These are phyloP conservation scores for Sordariomycetes sp. DNA, from an alignment of 2,329 filamentous ascomycete species.

Conservation along the genomic window DNA sequence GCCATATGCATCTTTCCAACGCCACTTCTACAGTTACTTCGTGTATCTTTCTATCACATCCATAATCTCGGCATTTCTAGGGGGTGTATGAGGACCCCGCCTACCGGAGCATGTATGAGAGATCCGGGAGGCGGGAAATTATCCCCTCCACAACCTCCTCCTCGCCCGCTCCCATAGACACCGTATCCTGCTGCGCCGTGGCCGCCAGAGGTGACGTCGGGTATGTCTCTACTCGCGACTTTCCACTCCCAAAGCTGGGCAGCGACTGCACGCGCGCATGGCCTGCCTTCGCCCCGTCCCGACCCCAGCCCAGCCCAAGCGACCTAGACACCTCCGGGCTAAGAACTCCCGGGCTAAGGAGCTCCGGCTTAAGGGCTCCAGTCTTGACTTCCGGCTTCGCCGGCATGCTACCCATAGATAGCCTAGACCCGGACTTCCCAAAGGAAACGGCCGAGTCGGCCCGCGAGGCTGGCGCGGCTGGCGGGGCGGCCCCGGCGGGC, in stretches of 20 bases:
- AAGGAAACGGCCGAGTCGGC: background rate
- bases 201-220: background rate
- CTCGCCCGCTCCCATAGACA: background rate
- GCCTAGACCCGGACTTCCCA: background rate
- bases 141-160: background rate
- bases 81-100: background rate
- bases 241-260: background rate
- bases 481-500: background rate
- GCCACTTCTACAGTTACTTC: no score
- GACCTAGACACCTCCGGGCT: background rate
- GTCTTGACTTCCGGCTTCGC: no score
- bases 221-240: background rate
- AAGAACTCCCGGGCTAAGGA: background rate
- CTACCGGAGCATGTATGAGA: conserved; percentile 4
- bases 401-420: background rate
- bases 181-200: background rate
- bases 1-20: no score
- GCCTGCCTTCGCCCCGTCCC: background rate
- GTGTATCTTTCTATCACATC: no score
- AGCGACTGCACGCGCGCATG: background rate
- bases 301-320: background rate
- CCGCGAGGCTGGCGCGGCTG: background rate
- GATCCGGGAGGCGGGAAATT: background rate
- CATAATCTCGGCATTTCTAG: no score
- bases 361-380: background rate